These are phyloP conservation scores for Angophora floribunda DNA, from an alignment of 345 rosid genomes.

Conservation along the genomic window DNA sequence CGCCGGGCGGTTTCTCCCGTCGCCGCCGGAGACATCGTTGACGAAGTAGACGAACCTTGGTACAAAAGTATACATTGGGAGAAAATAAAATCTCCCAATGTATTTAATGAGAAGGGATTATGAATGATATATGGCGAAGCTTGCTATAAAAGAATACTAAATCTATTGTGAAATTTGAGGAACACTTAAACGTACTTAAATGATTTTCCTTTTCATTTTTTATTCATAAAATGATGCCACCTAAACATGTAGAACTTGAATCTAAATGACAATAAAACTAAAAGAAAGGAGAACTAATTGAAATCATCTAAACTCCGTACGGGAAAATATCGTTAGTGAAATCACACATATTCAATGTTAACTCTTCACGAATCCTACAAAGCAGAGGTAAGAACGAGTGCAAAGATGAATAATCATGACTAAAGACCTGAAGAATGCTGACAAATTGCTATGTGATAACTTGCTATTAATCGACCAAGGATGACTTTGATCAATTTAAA, in stretches of 20 bases:
- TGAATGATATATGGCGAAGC: background rate
- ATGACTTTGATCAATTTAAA: rapidly evolving
- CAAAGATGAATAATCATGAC: background rate
- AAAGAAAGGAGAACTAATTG: background rate
- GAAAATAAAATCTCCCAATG: background rate
- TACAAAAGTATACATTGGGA: too few species aligned
- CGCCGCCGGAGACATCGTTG: too few species aligned
- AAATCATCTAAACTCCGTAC: background rate
- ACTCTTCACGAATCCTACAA: background rate
- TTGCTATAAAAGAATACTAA: background rate
- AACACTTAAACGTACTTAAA: background rate
- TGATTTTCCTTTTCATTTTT: background rate
- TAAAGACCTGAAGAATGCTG: background rate
- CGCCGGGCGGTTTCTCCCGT: too few species aligned
- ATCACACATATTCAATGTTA: background rate
- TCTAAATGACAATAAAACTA: background rate
- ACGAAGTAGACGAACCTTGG: too few species aligned
- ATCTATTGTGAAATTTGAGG: background rate
- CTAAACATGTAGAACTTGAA: background rate
- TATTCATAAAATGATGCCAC: background rate
- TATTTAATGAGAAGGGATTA: background rate
- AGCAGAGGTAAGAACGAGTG: background rate
- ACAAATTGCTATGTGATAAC: background rate
- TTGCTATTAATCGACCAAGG: rapidly evolving
- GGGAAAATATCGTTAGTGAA: rapidly evolving